phyloP scores from a whole-genome alignment of 2,329 filamentous ascomycete species.

The Elsinoe ampelina region DNA sequence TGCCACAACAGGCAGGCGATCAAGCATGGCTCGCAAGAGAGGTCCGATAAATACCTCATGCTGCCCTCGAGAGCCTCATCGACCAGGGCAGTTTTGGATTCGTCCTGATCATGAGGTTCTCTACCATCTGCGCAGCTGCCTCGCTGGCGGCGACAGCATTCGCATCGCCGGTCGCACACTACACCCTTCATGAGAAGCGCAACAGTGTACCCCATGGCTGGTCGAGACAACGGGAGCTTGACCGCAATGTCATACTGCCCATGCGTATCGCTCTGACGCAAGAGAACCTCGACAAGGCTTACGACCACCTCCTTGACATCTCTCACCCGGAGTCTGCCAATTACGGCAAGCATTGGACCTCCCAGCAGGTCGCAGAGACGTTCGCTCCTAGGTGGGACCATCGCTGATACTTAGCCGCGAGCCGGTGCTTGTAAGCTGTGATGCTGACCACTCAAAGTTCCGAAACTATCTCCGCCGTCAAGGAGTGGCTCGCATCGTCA shows the following conservation, averaged over 20 bases:
- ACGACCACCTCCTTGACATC: constrained; percentile 28
- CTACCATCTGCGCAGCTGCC: constrained; percentile 16
- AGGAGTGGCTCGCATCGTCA: constrained; percentile 44
- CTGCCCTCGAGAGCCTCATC: neutral
- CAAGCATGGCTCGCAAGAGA: neutral
- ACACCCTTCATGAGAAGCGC: constrained; percentile 27
- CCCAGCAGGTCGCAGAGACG: constrained; percentile 34
- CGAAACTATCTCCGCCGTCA: constrained; percentile 42
- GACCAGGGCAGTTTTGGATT: neutral
- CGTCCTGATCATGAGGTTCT: constrained; percentile 19
- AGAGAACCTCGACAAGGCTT: constrained; percentile 26
- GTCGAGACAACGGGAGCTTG: constrained; percentile 22
- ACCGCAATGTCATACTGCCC: constrained; percentile 24
- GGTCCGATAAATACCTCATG: neutral
- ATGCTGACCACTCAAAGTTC: constrained; percentile 19
- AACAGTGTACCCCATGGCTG: constrained; percentile 22
- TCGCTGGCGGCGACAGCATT: constrained; percentile 17
- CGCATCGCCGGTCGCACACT: constrained; percentile 20
- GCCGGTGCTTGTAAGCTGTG: neutral
- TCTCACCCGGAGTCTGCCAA: constrained; percentile 35
- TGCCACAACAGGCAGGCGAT: neutral
- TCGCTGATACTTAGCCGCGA: neutral
- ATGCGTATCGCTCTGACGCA: constrained; percentile 29
- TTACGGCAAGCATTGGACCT: constrained; percentile 36
- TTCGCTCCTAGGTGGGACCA: constrained; percentile 31